Base-by-base conservation (phyloP, 805 yeast species). In the Zygosaccharomyces gambellarensis region DNA sequence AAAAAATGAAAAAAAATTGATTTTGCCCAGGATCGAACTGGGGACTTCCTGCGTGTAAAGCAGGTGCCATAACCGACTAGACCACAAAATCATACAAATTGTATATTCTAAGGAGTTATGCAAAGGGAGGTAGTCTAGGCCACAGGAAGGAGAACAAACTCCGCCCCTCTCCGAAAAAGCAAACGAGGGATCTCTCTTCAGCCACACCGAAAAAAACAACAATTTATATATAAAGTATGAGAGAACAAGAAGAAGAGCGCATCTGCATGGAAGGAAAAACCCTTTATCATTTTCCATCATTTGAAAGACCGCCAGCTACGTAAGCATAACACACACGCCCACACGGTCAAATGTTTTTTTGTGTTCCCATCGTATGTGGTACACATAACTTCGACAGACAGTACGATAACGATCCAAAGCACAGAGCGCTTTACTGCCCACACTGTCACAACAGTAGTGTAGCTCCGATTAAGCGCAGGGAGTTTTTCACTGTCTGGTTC, bases 11-110 rank as follows among this genome's bases (percentile, higher is more conserved):
- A 72, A 75, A 75, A 66, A 65, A 67, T 60, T 90, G 97, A 89
- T 85, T 88, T 83, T 85, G 90, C 97, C 97, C 97, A 90, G 97
- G 97, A 89, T 92, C 97, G 97, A 92, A 92, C 98, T 90, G 97
- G 97, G 97, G 97, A 92, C 97, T 90, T 87, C 87, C 94, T 89
- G 97, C 97, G 97, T 90, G 97, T 90, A 88, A 90, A 88, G 97
- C 97, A 90, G 94, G 87, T 87, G 97, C 96, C 97, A 90, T 90
- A 82, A 90, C 97, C 97, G 76, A 90, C 97, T 90, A 90, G 96
- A 90, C 97, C 97, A 90, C 90, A 83, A 82, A 83, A 83, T 94
- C 94, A 72, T 31, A 25, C 9, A 17, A 17, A 17, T 17, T 2
- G 2, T 17, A 17, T 17, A 17, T 2, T 17, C 17, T 17, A 1